Conservation (phyloP, 2,329 filamentous ascomycete species). For the Xylariaceae sp. region DNA sequence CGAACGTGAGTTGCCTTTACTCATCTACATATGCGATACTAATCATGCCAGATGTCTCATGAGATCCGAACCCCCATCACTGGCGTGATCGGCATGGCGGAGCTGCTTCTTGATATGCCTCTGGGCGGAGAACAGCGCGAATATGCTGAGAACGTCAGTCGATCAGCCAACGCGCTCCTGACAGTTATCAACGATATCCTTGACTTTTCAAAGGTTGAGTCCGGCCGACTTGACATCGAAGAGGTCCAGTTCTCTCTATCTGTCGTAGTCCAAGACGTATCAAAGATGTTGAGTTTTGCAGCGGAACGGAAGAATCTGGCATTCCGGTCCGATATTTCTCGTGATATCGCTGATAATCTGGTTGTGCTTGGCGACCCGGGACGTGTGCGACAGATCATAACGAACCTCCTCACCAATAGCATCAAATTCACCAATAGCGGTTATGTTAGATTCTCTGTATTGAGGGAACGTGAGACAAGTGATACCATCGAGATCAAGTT, state of each 20-base stretch:
- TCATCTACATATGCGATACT: background rate
- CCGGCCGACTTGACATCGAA: conserved; percentile 71
- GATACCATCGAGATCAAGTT: conserved; percentile 68
- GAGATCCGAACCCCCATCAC: conserved; percentile 76
- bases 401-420: conserved; percentile 72
- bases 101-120: conserved; percentile 65
- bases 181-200: conserved; percentile 90
- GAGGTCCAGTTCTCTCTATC: conserved; percentile 76
- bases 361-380: conserved; percentile 85
- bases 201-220: conserved; percentile 84
- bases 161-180: conserved; percentile 74
- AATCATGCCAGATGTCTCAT: conserved; percentile 60
- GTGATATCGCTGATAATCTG: conserved; percentile 60
- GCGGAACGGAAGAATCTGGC: conserved; percentile 74
- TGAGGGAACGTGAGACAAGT: conserved; percentile 57
- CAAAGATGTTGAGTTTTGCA: conserved; percentile 82
- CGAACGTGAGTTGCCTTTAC: conserved; percentile 43
- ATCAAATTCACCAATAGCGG: conserved; percentile 72
- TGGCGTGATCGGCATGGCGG: conserved; percentile 76
- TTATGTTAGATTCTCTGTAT: conserved; percentile 61
- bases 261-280: conserved; percentile 71
- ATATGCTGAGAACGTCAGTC: conserved; percentile 72
- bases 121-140: conserved; percentile 68
- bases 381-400: conserved; percentile 76
- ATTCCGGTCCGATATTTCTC: conserved; percentile 62